Conservation (phyloP, 768 basidiomycete genomes). For the Stropharia rugosoannulata region DNA sequence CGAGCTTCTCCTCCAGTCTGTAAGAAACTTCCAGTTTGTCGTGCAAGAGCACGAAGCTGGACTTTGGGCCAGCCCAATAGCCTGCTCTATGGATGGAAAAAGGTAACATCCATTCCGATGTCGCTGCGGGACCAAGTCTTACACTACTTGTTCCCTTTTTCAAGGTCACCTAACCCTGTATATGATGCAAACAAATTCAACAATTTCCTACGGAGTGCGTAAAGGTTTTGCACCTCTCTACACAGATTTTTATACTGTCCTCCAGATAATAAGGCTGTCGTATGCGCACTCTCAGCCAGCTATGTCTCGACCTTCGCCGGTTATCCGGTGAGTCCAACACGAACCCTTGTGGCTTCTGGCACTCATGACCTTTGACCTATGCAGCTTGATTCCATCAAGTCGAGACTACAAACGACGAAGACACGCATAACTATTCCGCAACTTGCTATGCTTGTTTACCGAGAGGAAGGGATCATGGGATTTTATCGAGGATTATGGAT, state of each 20-base stretch:
- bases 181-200: constrained; percentile 62
- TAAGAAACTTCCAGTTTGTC: constrained; percentile 27
- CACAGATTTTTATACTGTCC: constrained; percentile 3
- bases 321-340: constrained; percentile 59
- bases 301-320: constrained; percentile 92
- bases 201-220: constrained; percentile 64
- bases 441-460: constrained; percentile 71
- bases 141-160: constrained; percentile 3
- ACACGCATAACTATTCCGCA: constrained; percentile 70
- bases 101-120: constrained; percentile 33
- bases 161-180: constrained; percentile 58
- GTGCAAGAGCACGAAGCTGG: constrained; percentile 75
- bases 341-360: constrained; percentile 20
- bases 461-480: constrained; percentile 83
- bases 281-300: constrained; percentile 88
- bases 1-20: constrained; percentile 11
- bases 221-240: background rate
- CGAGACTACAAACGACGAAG: constrained; percentile 84
- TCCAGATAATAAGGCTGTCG: constrained; percentile 82
- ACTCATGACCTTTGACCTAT: background rate
- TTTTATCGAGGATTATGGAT: constrained; percentile 93
- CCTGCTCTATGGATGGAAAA: constrained; percentile 79
- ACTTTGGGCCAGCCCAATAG: constrained; percentile 63
- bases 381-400: constrained; percentile 93
- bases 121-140: background rate